Percentiles rank a stretch among this genome's conserved stretches.
These are phyloP conservation scores for Solioccasus polychromus DNA, from an alignment of 768 basidiomycete genomes.

Conservation along the genomic window DNA sequence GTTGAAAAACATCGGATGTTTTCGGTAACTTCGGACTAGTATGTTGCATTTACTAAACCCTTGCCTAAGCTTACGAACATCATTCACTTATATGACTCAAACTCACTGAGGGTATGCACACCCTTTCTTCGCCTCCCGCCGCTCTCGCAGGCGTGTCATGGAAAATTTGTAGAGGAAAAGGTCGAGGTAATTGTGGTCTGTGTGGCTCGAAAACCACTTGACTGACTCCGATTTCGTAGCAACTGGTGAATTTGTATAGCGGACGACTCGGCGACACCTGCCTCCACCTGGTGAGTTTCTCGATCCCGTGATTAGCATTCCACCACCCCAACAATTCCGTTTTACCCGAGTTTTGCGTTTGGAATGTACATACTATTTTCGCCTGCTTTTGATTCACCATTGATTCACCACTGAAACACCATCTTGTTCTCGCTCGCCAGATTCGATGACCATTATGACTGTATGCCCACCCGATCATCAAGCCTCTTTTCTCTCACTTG, in stretches of 20 bases:
- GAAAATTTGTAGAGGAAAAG: conserved; percentile 3
- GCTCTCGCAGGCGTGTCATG: conserved; percentile 6
- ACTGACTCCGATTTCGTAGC: neutral
- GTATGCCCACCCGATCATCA: conserved; percentile 8
- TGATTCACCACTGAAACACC: conserved; percentile 3
- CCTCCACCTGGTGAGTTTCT: conserved; percentile 13
- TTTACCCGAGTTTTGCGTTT: neutral
- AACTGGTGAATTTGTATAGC: neutral
- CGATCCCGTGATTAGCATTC: conserved; percentile 1
- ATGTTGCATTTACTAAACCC: too few species aligned
- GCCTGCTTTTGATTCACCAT: neutral
- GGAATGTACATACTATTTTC: neutral
- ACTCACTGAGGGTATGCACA: neutral
- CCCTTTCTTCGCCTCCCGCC: conserved; percentile 9
- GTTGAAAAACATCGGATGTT: too few species aligned
- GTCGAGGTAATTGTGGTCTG: neutral
- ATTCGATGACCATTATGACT: conserved; percentile 21
- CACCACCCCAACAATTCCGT: neutral
- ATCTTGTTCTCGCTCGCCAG: conserved; percentile 8
- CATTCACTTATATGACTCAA: neutral
- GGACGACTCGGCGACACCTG: conserved; percentile 4
- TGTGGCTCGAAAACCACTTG: neutral
- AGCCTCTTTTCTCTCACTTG: neutral
- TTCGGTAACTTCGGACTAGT: too few species aligned
- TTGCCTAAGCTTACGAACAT: conserved; percentile 8